Evolutionary conservation across 2,329 filamentous ascomycete species (phyloP).

Genomic region (Apiospora marii): DNA sequence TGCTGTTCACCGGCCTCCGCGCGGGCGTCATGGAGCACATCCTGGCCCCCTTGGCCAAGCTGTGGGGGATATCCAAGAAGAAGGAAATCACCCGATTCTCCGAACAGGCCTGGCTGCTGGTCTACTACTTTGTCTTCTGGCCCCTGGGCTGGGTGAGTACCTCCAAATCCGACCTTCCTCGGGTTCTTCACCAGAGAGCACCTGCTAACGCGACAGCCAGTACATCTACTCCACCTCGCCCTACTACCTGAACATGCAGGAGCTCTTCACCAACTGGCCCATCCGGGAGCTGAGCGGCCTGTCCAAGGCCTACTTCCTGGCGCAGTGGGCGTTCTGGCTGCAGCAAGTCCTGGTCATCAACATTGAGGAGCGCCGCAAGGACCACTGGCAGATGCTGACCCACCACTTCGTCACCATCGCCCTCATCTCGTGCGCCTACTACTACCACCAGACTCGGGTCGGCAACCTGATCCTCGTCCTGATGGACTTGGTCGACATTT

Average conservation of each 20-base stretch:
- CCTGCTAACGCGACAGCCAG: slow-evolving; percentile 50
- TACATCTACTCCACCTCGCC: slow-evolving; percentile 81
- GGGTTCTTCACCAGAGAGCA: background rate
- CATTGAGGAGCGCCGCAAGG: slow-evolving; percentile 93
- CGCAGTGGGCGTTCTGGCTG: slow-evolving; percentile 90
- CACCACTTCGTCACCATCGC: slow-evolving; percentile 91
- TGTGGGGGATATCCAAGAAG: slow-evolving; percentile 74
- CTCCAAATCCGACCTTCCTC: background rate
- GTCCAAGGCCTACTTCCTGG: slow-evolving; percentile 89
- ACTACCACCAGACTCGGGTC: slow-evolving; percentile 85
- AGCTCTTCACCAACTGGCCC: slow-evolving; percentile 88
- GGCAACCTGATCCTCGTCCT: slow-evolving; percentile 88
- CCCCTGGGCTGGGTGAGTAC: slow-evolving; percentile 78
- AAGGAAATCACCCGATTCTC: slow-evolving; percentile 86
- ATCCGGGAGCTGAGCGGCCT: slow-evolving; percentile 75
- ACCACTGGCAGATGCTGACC: slow-evolving; percentile 94
- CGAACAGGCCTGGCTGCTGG: slow-evolving; percentile 90
- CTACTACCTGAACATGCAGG: slow-evolving; percentile 78
- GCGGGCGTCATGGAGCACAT: slow-evolving; percentile 88
- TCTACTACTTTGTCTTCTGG: slow-evolving; percentile 88
- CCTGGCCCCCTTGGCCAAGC: slow-evolving; percentile 77
- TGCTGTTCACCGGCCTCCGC: slow-evolving; percentile 87
- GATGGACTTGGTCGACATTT: slow-evolving; percentile 92
- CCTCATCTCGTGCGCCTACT: slow-evolving; percentile 83
- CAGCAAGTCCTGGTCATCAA: slow-evolving; percentile 95